Conservation (phyloP, 306 rosid genomes). For the Purshia tridentata region DNA sequence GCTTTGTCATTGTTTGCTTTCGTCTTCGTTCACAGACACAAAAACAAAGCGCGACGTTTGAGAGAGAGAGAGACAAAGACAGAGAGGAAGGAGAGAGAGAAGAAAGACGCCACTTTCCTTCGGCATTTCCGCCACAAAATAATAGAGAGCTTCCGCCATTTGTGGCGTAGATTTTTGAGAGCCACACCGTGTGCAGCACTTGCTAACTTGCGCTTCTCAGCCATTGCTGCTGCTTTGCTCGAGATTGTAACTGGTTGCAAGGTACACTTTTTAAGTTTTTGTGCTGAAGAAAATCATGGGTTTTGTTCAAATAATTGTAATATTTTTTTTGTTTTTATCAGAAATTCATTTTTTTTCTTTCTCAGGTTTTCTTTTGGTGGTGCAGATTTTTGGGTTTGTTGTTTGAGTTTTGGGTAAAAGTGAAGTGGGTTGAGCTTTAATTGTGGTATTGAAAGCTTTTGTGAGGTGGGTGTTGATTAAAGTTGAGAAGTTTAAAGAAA, state of each 20-base stretch:
- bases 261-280: background rate
- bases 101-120: slow-evolving; percentile 51
- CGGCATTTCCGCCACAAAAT: slow-evolving; percentile 61
- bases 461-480: slow-evolving; percentile 2
- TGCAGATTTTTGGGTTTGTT: slow-evolving; percentile 31
- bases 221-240: slow-evolving; percentile 15
- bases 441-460: slow-evolving; percentile 7
- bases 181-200: background rate
- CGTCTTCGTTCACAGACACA: slow-evolving; percentile 38
- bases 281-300: background rate
- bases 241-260: background rate
- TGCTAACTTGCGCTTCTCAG: background rate
- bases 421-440: background rate
- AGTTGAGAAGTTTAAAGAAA: background rate
- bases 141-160: slow-evolving; percentile 15
- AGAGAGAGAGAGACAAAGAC: slow-evolving; percentile 29
- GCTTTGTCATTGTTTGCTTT: slow-evolving; percentile 31
- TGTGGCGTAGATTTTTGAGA: slow-evolving; percentile 1
- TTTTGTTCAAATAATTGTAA: background rate
- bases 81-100: background rate
- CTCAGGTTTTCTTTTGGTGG: background rate
- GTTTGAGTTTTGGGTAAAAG: slow-evolving; percentile 2
- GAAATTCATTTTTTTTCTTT: background rate
- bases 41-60: slow-evolving; percentile 7
- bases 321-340: background rate